A percentile compares a stretch with the other conserved stretches of the same genome.
Evolutionary conservation across 2,329 filamentous ascomycete genomes (phyloP).

Genomic region (Penicillium psychrosexuale): DNA sequence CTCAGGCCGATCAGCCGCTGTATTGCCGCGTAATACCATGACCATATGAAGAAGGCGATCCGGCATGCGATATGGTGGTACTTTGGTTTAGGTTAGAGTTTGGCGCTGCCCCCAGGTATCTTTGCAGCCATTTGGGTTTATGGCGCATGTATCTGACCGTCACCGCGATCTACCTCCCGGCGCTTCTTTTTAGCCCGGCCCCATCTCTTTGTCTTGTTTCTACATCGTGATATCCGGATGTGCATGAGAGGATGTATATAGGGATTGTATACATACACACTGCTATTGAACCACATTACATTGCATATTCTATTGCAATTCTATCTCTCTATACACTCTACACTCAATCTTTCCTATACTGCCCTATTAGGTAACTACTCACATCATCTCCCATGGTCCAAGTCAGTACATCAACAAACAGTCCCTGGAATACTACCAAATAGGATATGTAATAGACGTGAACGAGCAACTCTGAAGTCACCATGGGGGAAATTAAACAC

Average conservation of each 20-base stretch:
- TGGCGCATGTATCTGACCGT: constrained; percentile 11
- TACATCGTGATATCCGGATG: background rate
- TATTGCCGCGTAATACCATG: constrained; percentile 10
- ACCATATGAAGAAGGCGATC: constrained; percentile 16
- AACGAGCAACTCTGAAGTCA: constrained; percentile 22
- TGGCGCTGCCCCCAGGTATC: constrained; percentile 4
- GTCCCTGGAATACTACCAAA: background rate
- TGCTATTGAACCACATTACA: background rate
- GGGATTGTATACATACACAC: background rate
- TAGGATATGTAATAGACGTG: background rate
- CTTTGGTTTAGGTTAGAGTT: background rate
- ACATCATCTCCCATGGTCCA: constrained; percentile 9
- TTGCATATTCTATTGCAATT: background rate
- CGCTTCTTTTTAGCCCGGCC: constrained; percentile 27
- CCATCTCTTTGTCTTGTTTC: constrained; percentile 10
- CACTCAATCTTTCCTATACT: too few species aligned
- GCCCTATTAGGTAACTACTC: background rate
- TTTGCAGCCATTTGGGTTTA: constrained; percentile 1
- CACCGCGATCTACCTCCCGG: constrained; percentile 20
- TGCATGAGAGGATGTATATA: background rate
- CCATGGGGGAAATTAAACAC: background rate
- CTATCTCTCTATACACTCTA: background rate
- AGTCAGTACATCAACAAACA: background rate
- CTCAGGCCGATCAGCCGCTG: constrained; percentile 20
- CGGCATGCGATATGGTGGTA: background rate